A percentile compares a stretch with the other conserved stretches of the same genome.
Conservation (phyloP, 495 filamentous ascomycete genomes). For the Trichodelitschia bisporula region DNA sequence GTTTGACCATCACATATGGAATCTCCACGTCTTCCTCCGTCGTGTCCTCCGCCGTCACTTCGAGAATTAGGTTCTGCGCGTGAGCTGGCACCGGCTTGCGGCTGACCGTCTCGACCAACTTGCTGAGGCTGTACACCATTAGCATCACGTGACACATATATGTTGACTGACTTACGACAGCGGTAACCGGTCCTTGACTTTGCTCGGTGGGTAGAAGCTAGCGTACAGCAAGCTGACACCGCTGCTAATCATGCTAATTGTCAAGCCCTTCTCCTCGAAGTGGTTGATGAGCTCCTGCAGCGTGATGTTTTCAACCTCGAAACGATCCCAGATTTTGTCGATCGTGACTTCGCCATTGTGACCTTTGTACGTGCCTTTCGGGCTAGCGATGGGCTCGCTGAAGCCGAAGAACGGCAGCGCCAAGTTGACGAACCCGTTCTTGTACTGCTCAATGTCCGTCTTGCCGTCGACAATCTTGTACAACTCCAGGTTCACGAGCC, state of each 20-base stretch:
- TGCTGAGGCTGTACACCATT: conserved; percentile 36
- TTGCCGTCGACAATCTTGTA: conserved; percentile 97
- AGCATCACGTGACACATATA: conserved; percentile 3
- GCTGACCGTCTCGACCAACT: conserved; percentile 68
- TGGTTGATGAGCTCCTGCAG: conserved; percentile 58
- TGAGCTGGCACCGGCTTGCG: conserved; percentile 80
- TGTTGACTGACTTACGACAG: conserved; percentile 31
- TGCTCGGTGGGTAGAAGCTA: conserved; percentile 71
- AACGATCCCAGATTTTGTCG: conserved; percentile 96
- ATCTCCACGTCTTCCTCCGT: conserved; percentile 91
- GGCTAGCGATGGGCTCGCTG: conserved; percentile 81
- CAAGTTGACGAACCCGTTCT: conserved; percentile 96
- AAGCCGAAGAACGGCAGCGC: conserved; percentile 95
- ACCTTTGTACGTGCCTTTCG: conserved; percentile 70
- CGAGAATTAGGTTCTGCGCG: conserved; percentile 88
- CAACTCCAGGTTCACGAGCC: conserved; percentile 74
- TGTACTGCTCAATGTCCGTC: conserved; percentile 84
- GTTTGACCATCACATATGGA: conserved; percentile 83
- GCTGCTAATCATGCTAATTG: conserved; percentile 81
- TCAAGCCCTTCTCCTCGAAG: conserved; percentile 54
- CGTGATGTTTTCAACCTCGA: conserved; percentile 72
- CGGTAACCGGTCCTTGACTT: conserved; percentile 59
- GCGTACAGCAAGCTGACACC: conserved; percentile 93
- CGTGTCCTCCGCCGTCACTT: conserved; percentile 78
- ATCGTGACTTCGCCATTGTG: conserved; percentile 54